Conservation (phyloP, 2,329 filamentous ascomycete genomes). For the Sporothrix phasma region DNA sequence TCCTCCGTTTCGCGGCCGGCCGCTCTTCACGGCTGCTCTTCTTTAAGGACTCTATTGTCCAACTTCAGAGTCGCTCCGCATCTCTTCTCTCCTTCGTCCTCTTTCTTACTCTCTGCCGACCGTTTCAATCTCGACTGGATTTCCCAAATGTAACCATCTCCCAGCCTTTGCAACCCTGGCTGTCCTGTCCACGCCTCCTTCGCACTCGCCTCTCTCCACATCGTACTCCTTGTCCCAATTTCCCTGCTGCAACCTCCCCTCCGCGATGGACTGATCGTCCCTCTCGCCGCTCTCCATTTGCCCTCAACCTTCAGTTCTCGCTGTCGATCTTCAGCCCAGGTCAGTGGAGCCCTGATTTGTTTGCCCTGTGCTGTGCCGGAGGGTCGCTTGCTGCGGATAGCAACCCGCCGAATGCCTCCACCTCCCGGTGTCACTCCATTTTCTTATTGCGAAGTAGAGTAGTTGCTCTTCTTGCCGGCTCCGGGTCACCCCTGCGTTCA, state of each 20-base stretch:
- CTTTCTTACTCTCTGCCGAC: neutral
- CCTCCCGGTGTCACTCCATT: neutral
- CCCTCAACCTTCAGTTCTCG: constrained; percentile 2
- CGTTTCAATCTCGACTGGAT: neutral
- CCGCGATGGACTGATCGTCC: constrained; percentile 5
- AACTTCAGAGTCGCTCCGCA: neutral
- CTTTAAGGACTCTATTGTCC: neutral
- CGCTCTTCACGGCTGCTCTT: neutral
- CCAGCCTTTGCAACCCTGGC: neutral
- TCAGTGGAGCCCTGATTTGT: constrained; percentile 11
- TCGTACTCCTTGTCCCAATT: neutral
- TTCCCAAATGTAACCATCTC: neutral
- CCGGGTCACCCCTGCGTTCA: neutral
- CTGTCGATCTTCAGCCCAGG: constrained; percentile 12
- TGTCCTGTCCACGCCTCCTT: neutral
- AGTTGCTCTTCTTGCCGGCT: neutral
- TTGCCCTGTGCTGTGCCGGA: constrained; percentile 1
- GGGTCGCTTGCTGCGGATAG: neutral
- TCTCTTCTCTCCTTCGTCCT: neutral
- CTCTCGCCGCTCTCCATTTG: neutral
- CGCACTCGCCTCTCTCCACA: neutral
- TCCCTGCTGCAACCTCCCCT: neutral
- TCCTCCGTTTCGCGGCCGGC: neutral
- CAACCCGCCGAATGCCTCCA: neutral
- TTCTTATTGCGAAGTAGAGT: neutral